phyloP scores from a whole-genome alignment of 179 eudicot species.

The Nepenthes alata region DNA sequence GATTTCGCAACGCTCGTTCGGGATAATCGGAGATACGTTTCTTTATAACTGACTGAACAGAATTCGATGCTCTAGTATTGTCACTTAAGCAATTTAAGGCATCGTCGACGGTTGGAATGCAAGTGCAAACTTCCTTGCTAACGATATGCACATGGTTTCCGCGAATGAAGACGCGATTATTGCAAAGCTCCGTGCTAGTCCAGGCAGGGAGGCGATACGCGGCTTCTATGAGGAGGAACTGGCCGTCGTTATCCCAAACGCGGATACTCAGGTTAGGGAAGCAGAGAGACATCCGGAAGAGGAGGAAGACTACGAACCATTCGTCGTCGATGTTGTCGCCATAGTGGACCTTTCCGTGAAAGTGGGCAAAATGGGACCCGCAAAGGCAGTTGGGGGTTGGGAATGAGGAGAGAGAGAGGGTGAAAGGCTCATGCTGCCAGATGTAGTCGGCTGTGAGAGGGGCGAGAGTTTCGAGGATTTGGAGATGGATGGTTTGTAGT shows the following conservation, averaged over 20 bases:
- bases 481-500: conserved; percentile 51
- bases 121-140: conserved; percentile 14
- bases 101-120: conserved; percentile 28
- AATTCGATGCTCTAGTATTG: conserved; percentile 24
- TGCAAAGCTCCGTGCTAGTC: conserved; percentile 46
- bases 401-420: conserved; percentile 30
- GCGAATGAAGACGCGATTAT: conserved; percentile 62
- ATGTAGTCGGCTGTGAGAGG: conserved; percentile 50
- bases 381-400: conserved; percentile 6
- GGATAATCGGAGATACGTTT: conserved; percentile 42
- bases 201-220: conserved; percentile 77
- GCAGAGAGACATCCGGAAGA: conserved; percentile 32
- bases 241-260: conserved; percentile 71
- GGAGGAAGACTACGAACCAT: conserved; percentile 77
- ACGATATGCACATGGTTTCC: conserved; percentile 33
- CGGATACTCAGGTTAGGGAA: conserved; percentile 45
- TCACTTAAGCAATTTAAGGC: conserved; percentile 29
- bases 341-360: conserved; percentile 56
- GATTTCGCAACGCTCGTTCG: conserved; percentile 30
- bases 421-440: conserved; percentile 77
- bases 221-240: conserved; percentile 76
- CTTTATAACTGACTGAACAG: conserved; percentile 33
- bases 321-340: conserved; percentile 90
- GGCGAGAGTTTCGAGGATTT: conserved; percentile 37
- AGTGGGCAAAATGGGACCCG: conserved; percentile 31